These are phyloP conservation scores for Pseudisothecium myosuroides DNA, from an alignment of 225 moss, liverwort and hornwort species.

Conservation along the genomic window DNA sequence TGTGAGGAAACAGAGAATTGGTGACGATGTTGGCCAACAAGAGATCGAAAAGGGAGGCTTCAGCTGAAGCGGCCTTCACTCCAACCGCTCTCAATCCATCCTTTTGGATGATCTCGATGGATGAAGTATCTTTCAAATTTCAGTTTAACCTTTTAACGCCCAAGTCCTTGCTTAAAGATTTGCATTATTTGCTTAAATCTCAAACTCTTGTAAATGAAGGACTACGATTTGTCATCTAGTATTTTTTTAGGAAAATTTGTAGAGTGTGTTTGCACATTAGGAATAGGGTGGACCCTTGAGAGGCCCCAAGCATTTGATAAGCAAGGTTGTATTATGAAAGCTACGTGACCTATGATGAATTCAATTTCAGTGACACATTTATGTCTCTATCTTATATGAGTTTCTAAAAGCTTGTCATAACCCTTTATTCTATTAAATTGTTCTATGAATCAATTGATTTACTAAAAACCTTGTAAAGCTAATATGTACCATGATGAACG, in stretches of 20 bases:
- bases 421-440: not conserved
- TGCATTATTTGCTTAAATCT: not conserved
- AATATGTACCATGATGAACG: rapidly evolving
- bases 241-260: not conserved
- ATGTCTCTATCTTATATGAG: too few species aligned
- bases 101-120: not conserved
- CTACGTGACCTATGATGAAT: not conserved
- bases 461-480: not conserved
- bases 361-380: not conserved
- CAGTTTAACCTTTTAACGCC: not conserved
- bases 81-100: not conserved
- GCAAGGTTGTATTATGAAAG: not conserved
- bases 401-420: not conserved
- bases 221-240: not conserved
- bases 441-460: not conserved
- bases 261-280: not conserved
- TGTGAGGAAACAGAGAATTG: not conserved
- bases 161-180: not conserved
- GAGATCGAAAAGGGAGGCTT: not conserved
- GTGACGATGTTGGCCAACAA: not conserved
- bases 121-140: not conserved
- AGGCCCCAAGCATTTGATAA: not conserved
- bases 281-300: not conserved
- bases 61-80: not conserved
- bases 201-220: not conserved